phyloP scores from a whole-genome alignment of 371 early-diverging fungal genomes.

The Dinochytrium kinnereticum region DNA sequence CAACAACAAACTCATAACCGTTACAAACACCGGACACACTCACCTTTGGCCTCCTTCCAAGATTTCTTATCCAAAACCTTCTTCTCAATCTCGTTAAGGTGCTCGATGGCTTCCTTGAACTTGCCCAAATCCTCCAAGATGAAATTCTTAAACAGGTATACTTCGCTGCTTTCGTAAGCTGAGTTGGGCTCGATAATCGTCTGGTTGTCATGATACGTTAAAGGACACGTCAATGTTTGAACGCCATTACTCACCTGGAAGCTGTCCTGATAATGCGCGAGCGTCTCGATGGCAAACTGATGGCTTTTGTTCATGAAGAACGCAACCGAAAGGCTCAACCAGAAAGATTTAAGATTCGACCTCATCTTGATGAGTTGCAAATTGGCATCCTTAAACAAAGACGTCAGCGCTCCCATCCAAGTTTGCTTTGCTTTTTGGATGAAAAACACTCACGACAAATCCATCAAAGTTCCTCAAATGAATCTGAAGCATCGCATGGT shows the following conservation, averaged over 20 bases:
- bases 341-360: conserved; percentile 73
- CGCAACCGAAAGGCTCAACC: conserved; percentile 87
- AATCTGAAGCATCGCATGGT: conserved; percentile 84
- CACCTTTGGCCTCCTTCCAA: conserved; percentile 66
- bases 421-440: background rate
- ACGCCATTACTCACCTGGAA: conserved; percentile 58
- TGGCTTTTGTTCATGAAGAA: conserved; percentile 81
- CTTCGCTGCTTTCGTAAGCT: conserved; percentile 78
- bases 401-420: background rate
- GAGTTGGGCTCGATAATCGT: conserved; percentile 42
- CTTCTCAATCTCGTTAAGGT: conserved; percentile 71
- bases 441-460: conserved; percentile 67
- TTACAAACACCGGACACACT: background rate
- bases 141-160: conserved; percentile 75
- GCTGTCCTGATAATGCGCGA: conserved; percentile 72
- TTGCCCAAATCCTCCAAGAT: conserved; percentile 84
- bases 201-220: conserved; percentile 17
- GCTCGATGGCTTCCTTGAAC: conserved; percentile 71
- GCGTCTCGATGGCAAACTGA: conserved; percentile 74
- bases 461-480: conserved; percentile 89
- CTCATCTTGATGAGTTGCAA: conserved; percentile 67
- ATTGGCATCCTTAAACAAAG: conserved; percentile 26
- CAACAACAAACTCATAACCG: background rate
- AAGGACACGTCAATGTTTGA: background rate
- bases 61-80: conserved; percentile 74